phyloP scores from a whole-genome alignment of 768 basidiomycete genomes.

The Boletus vermiculosoides region DNA sequence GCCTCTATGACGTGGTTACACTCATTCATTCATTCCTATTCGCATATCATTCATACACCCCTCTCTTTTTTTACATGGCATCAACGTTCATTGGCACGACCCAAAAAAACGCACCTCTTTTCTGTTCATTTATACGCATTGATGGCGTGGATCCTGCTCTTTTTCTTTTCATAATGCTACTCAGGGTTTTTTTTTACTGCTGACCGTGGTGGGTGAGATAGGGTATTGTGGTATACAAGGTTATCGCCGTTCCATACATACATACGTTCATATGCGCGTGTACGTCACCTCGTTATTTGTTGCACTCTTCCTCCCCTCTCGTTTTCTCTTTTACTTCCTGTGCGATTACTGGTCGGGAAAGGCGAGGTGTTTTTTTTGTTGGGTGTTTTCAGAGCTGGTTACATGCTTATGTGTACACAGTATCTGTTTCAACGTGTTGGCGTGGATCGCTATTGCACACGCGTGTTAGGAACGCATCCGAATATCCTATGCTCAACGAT shows the following conservation, averaged over 20 bases:
- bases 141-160: slow-evolving; percentile 12
- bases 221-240: slow-evolving; percentile 14
- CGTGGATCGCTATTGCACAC: neutral
- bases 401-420: neutral
- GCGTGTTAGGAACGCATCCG: neutral
- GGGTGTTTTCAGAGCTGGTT: neutral
- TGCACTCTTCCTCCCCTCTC: neutral
- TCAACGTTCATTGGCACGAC: slow-evolving; percentile 5
- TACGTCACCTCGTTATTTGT: slow-evolving; percentile 3
- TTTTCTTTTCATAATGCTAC: neutral
- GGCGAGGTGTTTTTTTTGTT: neutral
- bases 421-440: neutral
- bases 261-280: slow-evolving; percentile 1
- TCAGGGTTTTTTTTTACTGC: slow-evolving; percentile 14
- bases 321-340: neutral
- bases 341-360: slow-evolving; percentile 2
- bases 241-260: slow-evolving; percentile 7
- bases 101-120: neutral
- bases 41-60: slow-evolving; percentile 8
- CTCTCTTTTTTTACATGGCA: slow-evolving; percentile 1
- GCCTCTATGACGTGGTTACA: slow-evolving; percentile 8
- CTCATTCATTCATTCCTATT: slow-evolving; percentile 14
- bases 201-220: slow-evolving; percentile 12
- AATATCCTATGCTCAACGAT: neutral
- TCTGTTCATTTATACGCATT: neutral